Conservation (phyloP, 352 stramenopile genomes). For the Globisporangium uncinulatum region DNA sequence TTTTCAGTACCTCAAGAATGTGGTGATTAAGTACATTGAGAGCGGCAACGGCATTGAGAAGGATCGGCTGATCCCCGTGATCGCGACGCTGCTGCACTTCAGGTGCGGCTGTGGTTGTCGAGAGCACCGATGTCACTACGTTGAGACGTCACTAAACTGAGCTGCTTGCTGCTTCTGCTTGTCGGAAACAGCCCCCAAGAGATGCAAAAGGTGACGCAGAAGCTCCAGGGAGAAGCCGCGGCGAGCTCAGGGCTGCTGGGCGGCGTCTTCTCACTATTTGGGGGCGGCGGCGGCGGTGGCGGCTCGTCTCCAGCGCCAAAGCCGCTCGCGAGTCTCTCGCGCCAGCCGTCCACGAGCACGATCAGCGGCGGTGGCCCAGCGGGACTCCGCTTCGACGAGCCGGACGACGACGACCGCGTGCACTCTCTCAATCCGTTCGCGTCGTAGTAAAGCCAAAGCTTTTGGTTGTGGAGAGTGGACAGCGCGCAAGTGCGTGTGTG, state of each 20-base stretch:
- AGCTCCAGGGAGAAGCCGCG: conserved; percentile 29
- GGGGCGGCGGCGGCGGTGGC: conserved; percentile 22
- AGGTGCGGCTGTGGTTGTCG: too few relatives aligned
- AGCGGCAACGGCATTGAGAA: conserved; percentile 70
- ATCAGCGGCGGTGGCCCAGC: conserved; percentile 23
- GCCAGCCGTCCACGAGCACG: conserved; percentile 29
- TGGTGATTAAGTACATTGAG: conserved; percentile 83
- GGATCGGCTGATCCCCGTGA: conserved; percentile 73
- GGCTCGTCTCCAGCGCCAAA: conserved; percentile 33
- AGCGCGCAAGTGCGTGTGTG: too few relatives aligned
- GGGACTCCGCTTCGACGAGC: conserved; percentile 25
- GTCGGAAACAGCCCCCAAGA: conserved; percentile 48
- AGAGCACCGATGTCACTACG: too few relatives aligned
- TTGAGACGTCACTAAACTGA: not conserved
- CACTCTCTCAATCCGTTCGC: conserved; percentile 65
- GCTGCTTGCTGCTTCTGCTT: not conserved
- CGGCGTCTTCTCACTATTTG: conserved; percentile 73
- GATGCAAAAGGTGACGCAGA: conserved; percentile 49
- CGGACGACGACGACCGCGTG: conserved; percentile 48
- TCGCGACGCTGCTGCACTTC: conserved; percentile 69
- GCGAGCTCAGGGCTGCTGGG: conserved; percentile 40
- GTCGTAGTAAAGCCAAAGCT: conserved; percentile 26
- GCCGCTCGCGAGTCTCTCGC: conserved; percentile 36
- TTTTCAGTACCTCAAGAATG: conserved; percentile 75
- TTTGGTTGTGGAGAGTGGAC: conserved; percentile 15